Conservation (phyloP, 345 rosid genomes). For the Lepidium africanum region DNA sequence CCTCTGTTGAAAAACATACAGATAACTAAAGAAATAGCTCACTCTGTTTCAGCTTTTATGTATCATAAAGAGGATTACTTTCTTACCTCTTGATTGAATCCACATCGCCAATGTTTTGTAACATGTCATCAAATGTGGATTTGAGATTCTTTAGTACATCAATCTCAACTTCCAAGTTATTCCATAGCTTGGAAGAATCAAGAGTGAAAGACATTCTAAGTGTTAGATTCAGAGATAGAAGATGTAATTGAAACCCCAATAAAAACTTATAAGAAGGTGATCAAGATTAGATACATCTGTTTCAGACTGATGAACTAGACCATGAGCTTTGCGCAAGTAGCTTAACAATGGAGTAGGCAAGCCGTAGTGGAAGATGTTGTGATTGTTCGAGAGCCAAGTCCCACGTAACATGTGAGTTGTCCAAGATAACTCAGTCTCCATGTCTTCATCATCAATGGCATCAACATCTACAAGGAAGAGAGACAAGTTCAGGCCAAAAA, state of each 20-base stretch:
- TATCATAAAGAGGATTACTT: neutral
- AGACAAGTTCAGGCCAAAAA: neutral
- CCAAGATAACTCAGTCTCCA: slow-evolving; percentile 31
- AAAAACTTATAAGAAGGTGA: neutral
- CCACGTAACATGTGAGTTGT: slow-evolving; percentile 86
- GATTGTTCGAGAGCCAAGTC: slow-evolving; percentile 78
- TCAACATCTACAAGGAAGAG: slow-evolving; percentile 56
- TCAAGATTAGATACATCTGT: slow-evolving; percentile 17
- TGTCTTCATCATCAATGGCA: slow-evolving; percentile 40
- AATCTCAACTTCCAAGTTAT: slow-evolving; percentile 48
- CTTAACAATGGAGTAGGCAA: slow-evolving; percentile 72
- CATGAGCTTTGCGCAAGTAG: slow-evolving; percentile 47
- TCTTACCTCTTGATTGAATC: slow-evolving; percentile 46
- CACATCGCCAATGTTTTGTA: slow-evolving; percentile 51
- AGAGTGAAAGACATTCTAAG: neutral
- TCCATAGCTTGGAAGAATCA: slow-evolving; percentile 33
- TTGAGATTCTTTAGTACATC: slow-evolving; percentile 56
- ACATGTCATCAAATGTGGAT: slow-evolving; percentile 51
- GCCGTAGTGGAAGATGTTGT: slow-evolving; percentile 61
- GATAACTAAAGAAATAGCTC: neutral
- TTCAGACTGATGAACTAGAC: slow-evolving; percentile 38
- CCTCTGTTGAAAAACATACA: slow-evolving; percentile 37
- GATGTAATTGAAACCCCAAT: neutral
- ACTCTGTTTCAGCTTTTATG: neutral
- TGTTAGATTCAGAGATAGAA: neutral